phyloP scores from a whole-genome alignment of 139 green algal genomes.

The Pedinophyceae sp. region DNA sequence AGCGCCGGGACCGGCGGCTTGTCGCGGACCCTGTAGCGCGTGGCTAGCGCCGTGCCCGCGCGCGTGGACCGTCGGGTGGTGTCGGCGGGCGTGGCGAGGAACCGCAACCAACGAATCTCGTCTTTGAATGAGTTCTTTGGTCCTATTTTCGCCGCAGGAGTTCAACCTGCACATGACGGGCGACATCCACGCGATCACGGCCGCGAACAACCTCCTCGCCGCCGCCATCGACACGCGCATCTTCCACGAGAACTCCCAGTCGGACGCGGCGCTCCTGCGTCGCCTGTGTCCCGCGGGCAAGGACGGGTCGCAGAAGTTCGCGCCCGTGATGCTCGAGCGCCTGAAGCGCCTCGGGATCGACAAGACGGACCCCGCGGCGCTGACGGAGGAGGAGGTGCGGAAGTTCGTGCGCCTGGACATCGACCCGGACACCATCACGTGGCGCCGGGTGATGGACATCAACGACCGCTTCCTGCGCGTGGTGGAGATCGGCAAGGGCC shows the following conservation, averaged over 20 bases:
- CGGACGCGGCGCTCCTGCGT: slow-evolving; percentile 47
- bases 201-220: slow-evolving; percentile 88
- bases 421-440: slow-evolving; percentile 74
- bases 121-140: too few relatives aligned
- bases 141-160: slow-evolving; percentile 18
- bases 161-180: slow-evolving; percentile 90
- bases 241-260: slow-evolving; percentile 89
- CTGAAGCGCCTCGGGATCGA: slow-evolving; percentile 82
- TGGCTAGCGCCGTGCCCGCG: too few relatives aligned
- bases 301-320: slow-evolving; percentile 59
- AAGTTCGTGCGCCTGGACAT: slow-evolving; percentile 87
- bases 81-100: too few relatives aligned
- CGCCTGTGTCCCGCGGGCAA: slow-evolving; percentile 13
- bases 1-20: too few relatives aligned
- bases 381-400: slow-evolving; percentile 71
- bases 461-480: slow-evolving; percentile 61
- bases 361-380: slow-evolving; percentile 68
- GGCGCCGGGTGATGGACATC: slow-evolving; percentile 90
- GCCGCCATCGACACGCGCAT: slow-evolving; percentile 88
- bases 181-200: slow-evolving; percentile 95
- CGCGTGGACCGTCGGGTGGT: too few relatives aligned
- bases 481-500: slow-evolving; percentile 9
- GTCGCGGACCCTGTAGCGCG: too few relatives aligned
- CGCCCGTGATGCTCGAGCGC: slow-evolving; percentile 69
- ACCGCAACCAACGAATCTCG: too few relatives aligned